Conservation (phyloP, 768 basidiomycete species). For the Mycena filopes region DNA sequence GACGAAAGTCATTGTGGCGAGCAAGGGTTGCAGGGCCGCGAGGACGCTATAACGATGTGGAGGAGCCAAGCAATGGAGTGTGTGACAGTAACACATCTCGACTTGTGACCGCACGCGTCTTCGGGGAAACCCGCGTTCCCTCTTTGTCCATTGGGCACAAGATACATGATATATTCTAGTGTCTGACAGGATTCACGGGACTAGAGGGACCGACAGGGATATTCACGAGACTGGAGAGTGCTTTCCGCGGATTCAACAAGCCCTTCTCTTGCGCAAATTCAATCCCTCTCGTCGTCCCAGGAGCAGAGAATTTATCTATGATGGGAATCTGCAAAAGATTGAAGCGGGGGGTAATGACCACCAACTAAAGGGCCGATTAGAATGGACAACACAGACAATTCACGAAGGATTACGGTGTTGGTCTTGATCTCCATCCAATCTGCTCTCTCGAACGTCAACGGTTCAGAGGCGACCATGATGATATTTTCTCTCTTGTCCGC, state of each 20-base stretch:
- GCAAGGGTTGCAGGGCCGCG: no score
- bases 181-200: neutral
- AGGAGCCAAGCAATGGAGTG: no score
- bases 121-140: no score
- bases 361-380: conserved; percentile 65
- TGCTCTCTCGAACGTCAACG: conserved; percentile 96
- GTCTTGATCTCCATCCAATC: conserved; percentile 99
- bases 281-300: conserved; percentile 70
- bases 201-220: neutral
- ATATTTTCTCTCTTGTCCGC: conserved; percentile 96
- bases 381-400: neutral
- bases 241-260: conserved; percentile 68
- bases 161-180: neutral
- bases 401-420: conserved; percentile 53
- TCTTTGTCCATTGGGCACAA: no score
- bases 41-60: no score
- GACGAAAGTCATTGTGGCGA: conserved; percentile 13
- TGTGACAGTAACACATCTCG: no score
- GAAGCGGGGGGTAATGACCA: conserved; percentile 95
- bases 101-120: no score
- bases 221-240: conserved; percentile 23
- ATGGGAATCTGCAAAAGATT: conserved; percentile 96
- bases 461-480: conserved; percentile 95
- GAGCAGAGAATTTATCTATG: conserved; percentile 91
- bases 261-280: conserved; percentile 91